phyloP scores from a whole-genome alignment of 352 stramenopile species.

The Pythium rishiriense region DNA sequence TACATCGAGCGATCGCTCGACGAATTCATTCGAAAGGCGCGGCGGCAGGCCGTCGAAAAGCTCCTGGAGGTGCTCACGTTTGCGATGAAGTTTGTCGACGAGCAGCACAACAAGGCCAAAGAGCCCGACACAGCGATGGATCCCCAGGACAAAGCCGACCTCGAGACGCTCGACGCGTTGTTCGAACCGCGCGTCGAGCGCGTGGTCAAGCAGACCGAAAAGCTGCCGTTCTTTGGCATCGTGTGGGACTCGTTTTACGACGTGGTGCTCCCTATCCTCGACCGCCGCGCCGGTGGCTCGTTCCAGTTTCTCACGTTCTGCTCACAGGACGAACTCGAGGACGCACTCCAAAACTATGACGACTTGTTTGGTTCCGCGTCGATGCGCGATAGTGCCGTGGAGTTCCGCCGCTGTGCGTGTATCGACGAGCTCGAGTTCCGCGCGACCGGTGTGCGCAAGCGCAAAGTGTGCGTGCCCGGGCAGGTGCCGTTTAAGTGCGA shows the following conservation, averaged over 20 bases:
- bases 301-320: slow-evolving; percentile 35
- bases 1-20: slow-evolving; percentile 60
- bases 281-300: slow-evolving; percentile 24
- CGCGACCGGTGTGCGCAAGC: slow-evolving; percentile 27
- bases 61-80: slow-evolving; percentile 47
- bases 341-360: slow-evolving; percentile 54
- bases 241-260: slow-evolving; percentile 61
- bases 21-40: slow-evolving; percentile 44
- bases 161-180: slow-evolving; percentile 35
- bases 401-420: slow-evolving; percentile 54
- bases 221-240: slow-evolving; percentile 51
- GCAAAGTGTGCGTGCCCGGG: slow-evolving; percentile 48
- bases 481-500: slow-evolving; percentile 45
- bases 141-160: slow-evolving; percentile 20
- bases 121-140: neutral
- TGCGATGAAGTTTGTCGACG: slow-evolving; percentile 23
- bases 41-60: slow-evolving; percentile 49
- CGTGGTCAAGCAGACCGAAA: slow-evolving; percentile 33
- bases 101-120: neutral
- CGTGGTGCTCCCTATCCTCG: slow-evolving; percentile 41
- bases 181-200: slow-evolving; percentile 55
- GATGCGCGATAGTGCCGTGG: slow-evolving; percentile 21
- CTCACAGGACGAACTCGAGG: slow-evolving; percentile 44
- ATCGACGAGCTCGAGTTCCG: slow-evolving; percentile 38
- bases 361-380: slow-evolving; percentile 53